Conservation (phyloP, 1,284 basidiomycete species). For the Ganoderma resinaceum region DNA sequence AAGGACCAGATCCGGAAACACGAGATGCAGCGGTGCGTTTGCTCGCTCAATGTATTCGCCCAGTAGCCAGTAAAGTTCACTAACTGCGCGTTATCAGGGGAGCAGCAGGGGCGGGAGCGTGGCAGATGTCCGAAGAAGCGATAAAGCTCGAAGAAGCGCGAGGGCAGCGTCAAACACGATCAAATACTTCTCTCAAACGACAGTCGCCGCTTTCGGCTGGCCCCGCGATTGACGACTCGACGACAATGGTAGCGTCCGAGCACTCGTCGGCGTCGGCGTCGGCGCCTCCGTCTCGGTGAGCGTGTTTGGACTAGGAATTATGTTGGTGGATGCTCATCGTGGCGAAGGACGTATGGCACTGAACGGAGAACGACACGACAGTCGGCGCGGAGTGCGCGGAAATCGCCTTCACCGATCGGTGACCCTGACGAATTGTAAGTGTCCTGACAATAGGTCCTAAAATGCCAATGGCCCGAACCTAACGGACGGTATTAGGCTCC, state of each 20-base stretch:
- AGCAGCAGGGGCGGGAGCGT: neutral
- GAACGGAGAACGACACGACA: conserved; percentile 27
- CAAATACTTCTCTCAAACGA: neutral
- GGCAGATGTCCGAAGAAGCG: neutral
- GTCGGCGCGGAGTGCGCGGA: conserved; percentile 20
- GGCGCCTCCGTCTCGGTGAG: conserved; percentile 20
- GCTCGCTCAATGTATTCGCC: neutral
- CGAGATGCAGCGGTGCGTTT: neutral
- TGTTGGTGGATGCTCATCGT: neutral
- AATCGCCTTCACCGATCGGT: conserved; percentile 34
- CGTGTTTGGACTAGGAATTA: neutral
- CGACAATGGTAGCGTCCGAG: neutral
- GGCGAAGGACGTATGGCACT: conserved; percentile 15
- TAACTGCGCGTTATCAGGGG: neutral
- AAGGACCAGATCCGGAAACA: conserved; percentile 10
- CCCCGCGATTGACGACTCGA: conserved; percentile 6
- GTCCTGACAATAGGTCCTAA: neutral
- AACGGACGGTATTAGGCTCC: conserved; percentile 54
- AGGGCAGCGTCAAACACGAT: neutral
- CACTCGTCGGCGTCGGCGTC: conserved; percentile 1
- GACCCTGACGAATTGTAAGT: conserved; percentile 74
- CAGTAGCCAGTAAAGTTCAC: neutral
- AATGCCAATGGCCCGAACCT: neutral
- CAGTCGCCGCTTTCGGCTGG: conserved; percentile 13
- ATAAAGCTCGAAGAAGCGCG: neutral